Evolutionary conservation across 495 filamentous ascomycete species (phyloP).

Genomic region (Penicillium ochrochloron): DNA sequence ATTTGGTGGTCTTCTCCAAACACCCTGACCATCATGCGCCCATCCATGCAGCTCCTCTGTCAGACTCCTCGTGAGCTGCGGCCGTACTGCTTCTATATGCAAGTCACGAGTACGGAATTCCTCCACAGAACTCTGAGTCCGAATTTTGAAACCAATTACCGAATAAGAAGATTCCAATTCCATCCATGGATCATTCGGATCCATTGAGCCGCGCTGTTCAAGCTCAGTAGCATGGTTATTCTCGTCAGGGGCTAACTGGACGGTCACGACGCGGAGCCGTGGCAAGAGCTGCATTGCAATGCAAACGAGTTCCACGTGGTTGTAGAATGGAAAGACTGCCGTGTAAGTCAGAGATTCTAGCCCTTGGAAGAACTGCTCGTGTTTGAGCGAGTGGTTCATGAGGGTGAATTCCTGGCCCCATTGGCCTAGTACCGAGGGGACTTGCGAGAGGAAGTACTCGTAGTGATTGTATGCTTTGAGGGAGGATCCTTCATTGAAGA

Average conservation of each 20-base stretch:
- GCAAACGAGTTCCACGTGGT: constrained; percentile 44
- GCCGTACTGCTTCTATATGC: constrained; percentile 35
- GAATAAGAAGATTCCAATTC: constrained; percentile 47
- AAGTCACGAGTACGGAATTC: constrained; percentile 39
- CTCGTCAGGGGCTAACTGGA: constrained; percentile 39
- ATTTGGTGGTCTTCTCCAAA: constrained; percentile 28
- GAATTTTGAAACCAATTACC: constrained; percentile 40
- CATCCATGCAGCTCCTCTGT: constrained; percentile 31
- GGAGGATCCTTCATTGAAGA: constrained; percentile 48
- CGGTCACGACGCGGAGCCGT: constrained; percentile 32
- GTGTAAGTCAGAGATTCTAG: constrained; percentile 45
- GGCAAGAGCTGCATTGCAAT: constrained; percentile 37
- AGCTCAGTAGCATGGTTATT: constrained; percentile 41
- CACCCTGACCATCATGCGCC: constrained; percentile 34
- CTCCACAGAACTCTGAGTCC: constrained; percentile 26
- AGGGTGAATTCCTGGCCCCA: constrained; percentile 32
- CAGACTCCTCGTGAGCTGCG: constrained; percentile 33
- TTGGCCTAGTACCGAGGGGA: constrained; percentile 41
- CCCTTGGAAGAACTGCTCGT: constrained; percentile 23
- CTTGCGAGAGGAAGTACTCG: constrained; percentile 46
- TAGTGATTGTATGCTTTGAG: constrained; percentile 50
- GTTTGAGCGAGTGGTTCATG: not conserved
- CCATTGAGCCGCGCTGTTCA: constrained; percentile 47
- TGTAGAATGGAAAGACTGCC: constrained; percentile 52
- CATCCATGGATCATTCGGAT: constrained; percentile 52